These are phyloP conservation scores for Adansonia gregorii DNA, from an alignment of 441 rosid genomes.

Conservation along the genomic window DNA sequence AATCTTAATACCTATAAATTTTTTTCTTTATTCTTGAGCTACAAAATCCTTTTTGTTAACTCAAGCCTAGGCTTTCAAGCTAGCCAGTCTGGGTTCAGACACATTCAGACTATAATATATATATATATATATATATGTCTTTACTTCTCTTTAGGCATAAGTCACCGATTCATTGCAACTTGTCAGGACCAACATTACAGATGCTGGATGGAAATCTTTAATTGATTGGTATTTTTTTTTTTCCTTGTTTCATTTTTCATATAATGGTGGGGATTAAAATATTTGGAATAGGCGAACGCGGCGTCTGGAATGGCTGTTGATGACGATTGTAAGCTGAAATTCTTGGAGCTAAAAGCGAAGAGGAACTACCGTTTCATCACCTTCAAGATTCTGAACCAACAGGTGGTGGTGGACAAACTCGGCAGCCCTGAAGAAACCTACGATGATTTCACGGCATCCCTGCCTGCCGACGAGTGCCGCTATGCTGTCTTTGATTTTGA, in stretches of 20 bases:
- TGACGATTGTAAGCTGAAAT: conserved; percentile 71
- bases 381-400: conserved; percentile 62
- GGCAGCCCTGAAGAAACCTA: conserved; percentile 60
- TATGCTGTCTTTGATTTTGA: conserved; percentile 71
- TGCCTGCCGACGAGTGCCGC: conserved; percentile 64
- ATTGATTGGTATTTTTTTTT: neutral
- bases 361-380: conserved; percentile 64
- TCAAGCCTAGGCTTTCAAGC: neutral
- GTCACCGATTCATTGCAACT: neutral
- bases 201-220: neutral
- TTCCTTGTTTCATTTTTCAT: neutral
- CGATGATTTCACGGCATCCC: conserved; percentile 51
- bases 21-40: neutral
- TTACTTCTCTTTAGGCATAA: neutral
- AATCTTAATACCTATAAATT: neutral
- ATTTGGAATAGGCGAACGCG: conserved; percentile 52
- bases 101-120: too few relatives aligned
- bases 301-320: conserved; percentile 77
- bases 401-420: conserved; percentile 61
- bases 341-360: conserved; percentile 67
- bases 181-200: neutral
- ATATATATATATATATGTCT: neutral
- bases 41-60: neutral
- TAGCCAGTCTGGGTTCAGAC: neutral
- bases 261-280: neutral